A percentile compares a stretch with the other conserved stretches of the same genome.
phyloP scores from a whole-genome alignment of 2,329 filamentous ascomycete species.

The Trichoderma sp. region DNA sequence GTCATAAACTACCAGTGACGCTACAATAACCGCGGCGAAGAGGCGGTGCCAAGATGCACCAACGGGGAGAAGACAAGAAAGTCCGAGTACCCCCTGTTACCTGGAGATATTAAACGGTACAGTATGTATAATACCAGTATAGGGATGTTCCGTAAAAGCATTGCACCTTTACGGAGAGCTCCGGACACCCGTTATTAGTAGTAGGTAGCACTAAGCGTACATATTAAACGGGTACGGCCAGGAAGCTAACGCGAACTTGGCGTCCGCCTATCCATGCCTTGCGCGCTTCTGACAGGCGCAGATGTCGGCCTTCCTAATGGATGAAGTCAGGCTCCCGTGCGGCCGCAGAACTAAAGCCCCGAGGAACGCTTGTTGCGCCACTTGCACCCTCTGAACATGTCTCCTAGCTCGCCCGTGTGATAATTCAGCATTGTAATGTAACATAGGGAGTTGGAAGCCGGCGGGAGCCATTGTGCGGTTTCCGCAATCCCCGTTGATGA shows the following conservation, averaged over 20 bases:
- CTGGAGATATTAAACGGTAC: neutral
- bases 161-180: neutral
- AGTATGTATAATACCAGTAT: too few species aligned
- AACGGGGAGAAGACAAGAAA: neutral
- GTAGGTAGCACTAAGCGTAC: neutral
- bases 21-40: neutral
- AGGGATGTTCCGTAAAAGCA: neutral
- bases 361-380: neutral
- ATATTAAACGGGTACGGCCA: neutral
- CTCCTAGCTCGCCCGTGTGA: neutral
- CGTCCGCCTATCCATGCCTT: neutral
- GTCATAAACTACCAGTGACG: neutral
- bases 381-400: neutral
- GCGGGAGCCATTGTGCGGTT: neutral
- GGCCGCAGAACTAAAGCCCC: slow-evolving; percentile 2
- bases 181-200: neutral
- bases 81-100: neutral
- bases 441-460: neutral
- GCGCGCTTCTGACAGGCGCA: neutral
- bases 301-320: neutral
- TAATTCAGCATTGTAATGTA: neutral
- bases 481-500: slow-evolving; percentile 1
- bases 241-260: neutral
- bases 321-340: neutral
- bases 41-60: neutral